phyloP scores from a whole-genome alignment of 805 yeast species.

The Wickerhamomyces bisporus region DNA sequence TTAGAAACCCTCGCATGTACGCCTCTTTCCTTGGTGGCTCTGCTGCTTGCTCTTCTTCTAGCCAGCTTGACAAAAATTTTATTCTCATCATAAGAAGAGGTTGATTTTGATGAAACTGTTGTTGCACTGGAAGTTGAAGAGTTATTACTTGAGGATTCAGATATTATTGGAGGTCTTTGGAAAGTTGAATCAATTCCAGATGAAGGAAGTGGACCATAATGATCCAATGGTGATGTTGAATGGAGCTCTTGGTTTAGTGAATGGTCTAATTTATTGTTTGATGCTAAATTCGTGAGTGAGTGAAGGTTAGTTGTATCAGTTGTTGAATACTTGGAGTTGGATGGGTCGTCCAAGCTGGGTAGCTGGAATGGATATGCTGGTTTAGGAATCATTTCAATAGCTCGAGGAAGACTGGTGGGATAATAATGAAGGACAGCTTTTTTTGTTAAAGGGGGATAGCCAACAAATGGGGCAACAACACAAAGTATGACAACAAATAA shows the following conservation, averaged over 20 bases:
- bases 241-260: neutral
- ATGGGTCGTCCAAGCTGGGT: slow-evolving; percentile 1
- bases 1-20: slow-evolving; percentile 7
- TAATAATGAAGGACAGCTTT: too few relatives aligned
- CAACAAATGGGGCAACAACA: too few relatives aligned
- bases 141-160: neutral
- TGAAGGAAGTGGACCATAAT: too few relatives aligned
- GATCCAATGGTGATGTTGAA: neutral
- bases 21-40: slow-evolving; percentile 14
- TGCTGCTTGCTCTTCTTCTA: slow-evolving; percentile 20
- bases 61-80: slow-evolving; percentile 20
- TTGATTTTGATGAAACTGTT: slow-evolving; percentile 1
- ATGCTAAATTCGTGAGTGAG: neutral
- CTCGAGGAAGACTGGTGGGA: too few relatives aligned
- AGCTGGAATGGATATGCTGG: slow-evolving; percentile 1
- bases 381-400: neutral
- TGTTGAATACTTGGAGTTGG: neutral
- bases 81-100: slow-evolving; percentile 6
- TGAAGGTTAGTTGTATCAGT: neutral
- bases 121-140: neutral
- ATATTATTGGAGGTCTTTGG: neutral
- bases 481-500: too few relatives aligned
- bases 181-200: neutral
- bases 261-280: neutral
- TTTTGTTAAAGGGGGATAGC: too few relatives aligned